phyloP scores from a whole-genome alignment of 1,284 basidiomycete species.

The Quambalaria eucalypti region DNA sequence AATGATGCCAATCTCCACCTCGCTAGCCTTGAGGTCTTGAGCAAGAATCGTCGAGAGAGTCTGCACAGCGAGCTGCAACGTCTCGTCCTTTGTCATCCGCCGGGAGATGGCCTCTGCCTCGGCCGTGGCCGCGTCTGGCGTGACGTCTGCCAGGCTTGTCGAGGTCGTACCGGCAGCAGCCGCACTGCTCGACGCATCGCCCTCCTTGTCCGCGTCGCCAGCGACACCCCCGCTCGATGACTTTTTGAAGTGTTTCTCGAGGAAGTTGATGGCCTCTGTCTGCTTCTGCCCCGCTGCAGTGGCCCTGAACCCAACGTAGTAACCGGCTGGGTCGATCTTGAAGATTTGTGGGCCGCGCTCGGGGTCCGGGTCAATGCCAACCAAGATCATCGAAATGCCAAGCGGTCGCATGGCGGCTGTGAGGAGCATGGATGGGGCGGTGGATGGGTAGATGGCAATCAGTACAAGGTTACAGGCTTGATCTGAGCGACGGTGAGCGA shows the following conservation, averaged over 20 bases:
- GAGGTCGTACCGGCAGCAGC: background rate
- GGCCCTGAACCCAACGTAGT: constrained; percentile 96
- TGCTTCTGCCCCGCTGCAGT: constrained; percentile 78
- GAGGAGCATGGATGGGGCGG: background rate
- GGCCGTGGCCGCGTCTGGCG: constrained; percentile 25
- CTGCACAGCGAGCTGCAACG: constrained; percentile 77
- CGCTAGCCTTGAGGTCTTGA: constrained; percentile 75
- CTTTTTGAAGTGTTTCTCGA: constrained; percentile 99
- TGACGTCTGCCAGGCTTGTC: background rate
- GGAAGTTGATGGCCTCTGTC: constrained; percentile 88
- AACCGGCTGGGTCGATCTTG: constrained; percentile 96
- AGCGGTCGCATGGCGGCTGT: constrained; percentile 87
- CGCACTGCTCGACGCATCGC: background rate
- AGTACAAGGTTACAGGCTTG: background rate
- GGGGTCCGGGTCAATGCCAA: constrained; percentile 79
- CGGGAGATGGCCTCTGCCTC: constrained; percentile 24
- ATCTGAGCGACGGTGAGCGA: background rate
- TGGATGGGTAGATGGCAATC: background rate
- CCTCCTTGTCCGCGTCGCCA: background rate
- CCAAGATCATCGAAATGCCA: constrained; percentile 92
- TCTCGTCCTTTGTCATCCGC: constrained; percentile 28
- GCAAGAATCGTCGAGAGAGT: constrained; percentile 84
- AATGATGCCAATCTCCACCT: constrained; percentile 54
- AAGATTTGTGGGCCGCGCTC: constrained; percentile 69
- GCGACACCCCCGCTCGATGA: constrained; percentile 3